Evolutionary conservation across 2,329 filamentous ascomycete species (phyloP), one percentile per base, ranked within the genome.

Genomic region (Fusarium tuaranense): DNA sequence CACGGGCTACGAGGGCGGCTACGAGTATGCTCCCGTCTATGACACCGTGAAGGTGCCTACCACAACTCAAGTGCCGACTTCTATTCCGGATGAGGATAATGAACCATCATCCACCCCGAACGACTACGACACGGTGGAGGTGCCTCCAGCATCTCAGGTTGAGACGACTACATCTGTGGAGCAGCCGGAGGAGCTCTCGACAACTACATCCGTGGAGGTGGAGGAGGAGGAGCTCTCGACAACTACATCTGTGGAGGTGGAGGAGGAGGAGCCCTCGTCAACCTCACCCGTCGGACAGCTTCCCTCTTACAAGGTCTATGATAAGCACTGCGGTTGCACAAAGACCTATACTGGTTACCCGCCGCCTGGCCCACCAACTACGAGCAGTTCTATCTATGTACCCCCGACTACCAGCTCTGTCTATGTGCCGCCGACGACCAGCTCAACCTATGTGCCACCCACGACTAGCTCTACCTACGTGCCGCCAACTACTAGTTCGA

Each of bases 281-380:
- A 30, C 48, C 18, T 30, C 48, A 5, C 48, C 25, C 1, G 48
- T 18, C 48, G 48, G 32, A n/a, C 32, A 55, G 18, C 27, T 14
- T 8, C 27, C 48, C 30, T 55, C 65, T 4, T 70, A 58, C 25
- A 60, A 72, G 41, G 36, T 63, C 20, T 75, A 36, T 32, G 22
- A 74, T 27, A 22, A 60, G 18, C n/a, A 39, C 27, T 74, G 72
- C 27, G 62, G 65, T 16, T 74, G 72, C 30, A 55, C 48, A 32
- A 55, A 55, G 48, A 55, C 48, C 27, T 55, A 32, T 13, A 55
- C 48, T 12, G 48, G 48, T 20, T 14, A 14, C 48, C 48, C 48
- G 27, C 48, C 48, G 7, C 48, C 48, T 20, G 48, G 27, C 18
- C 48, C 48, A 13, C 27, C 48, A 55, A 55, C 27, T n/a, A 55